phyloP scores from a whole-genome alignment of 306 rosid genomes.

The Pueraria montana region DNA sequence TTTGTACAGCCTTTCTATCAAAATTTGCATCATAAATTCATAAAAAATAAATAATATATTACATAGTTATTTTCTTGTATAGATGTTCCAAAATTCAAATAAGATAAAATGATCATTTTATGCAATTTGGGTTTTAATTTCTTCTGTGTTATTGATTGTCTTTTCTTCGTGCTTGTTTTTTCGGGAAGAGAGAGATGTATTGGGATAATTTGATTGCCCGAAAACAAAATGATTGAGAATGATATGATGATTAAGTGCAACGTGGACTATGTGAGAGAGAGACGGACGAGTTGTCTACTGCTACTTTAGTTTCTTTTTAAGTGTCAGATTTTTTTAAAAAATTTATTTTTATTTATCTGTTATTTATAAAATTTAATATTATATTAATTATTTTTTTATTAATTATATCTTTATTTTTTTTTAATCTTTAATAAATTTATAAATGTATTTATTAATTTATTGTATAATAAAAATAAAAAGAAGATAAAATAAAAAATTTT shows the following conservation, averaged over 20 bases:
- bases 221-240: slow-evolving; percentile 41
- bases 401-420: too few relatives aligned
- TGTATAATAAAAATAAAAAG: too few relatives aligned
- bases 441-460: too few relatives aligned
- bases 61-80: not conserved
- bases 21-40: not conserved
- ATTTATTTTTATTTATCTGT: too few relatives aligned
- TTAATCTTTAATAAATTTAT: too few relatives aligned
- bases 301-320: too few relatives aligned
- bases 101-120: not conserved
- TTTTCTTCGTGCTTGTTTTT: not conserved
- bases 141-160: not conserved
- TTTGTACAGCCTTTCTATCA: not conserved
- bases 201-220: not conserved
- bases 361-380: too few relatives aligned
- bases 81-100: not conserved
- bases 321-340: too few relatives aligned
- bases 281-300: not conserved
- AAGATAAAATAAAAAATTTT: too few relatives aligned
- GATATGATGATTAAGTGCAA: slow-evolving; percentile 6
- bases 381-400: too few relatives aligned
- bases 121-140: not conserved
- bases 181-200: not conserved
- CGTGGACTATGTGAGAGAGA: slow-evolving; percentile 20
- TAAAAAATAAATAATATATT: not conserved